These are phyloP conservation scores for Phaeosphaeriaceae sp. DNA, from an alignment of 2,329 filamentous ascomycete species.

Conservation along the genomic window DNA sequence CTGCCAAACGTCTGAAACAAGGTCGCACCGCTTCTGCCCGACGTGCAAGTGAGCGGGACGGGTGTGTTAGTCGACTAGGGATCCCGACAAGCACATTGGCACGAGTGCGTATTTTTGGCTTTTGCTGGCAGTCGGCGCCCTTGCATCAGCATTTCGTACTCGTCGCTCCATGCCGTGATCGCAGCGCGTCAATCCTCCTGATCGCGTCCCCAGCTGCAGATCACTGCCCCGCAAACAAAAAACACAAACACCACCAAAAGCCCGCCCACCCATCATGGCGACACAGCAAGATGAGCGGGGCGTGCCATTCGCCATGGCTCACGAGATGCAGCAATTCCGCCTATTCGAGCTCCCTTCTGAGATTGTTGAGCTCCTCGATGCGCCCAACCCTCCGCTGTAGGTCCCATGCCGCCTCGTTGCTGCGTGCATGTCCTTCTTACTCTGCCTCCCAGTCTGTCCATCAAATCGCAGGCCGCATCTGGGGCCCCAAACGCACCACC, in stretches of 20 bases:
- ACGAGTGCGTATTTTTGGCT: slow-evolving; percentile 29
- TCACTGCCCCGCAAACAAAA: slow-evolving; percentile 31
- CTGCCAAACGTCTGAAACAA: slow-evolving; percentile 26
- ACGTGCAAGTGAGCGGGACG: slow-evolving; percentile 17
- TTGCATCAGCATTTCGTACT: slow-evolving; percentile 13
- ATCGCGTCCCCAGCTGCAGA: slow-evolving; percentile 19
- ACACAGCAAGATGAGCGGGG: slow-evolving; percentile 51
- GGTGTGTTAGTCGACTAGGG: background rate
- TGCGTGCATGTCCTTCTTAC: slow-evolving; percentile 31
- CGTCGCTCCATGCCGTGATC: slow-evolving; percentile 6
- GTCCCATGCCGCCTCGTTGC: slow-evolving; percentile 30
- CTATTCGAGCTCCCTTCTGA: slow-evolving; percentile 69
- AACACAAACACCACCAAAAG: slow-evolving; percentile 13
- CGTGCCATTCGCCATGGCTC: slow-evolving; percentile 54
- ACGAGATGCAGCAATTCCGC: slow-evolving; percentile 62
- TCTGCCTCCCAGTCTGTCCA: slow-evolving; percentile 39
- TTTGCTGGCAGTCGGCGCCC: slow-evolving; percentile 11
- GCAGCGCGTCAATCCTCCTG: background rate
- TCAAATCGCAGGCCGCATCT: slow-evolving; percentile 42
- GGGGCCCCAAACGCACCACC: slow-evolving; percentile 35
- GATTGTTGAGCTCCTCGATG: slow-evolving; percentile 61
- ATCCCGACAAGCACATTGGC: background rate
- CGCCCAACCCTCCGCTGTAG: slow-evolving; percentile 54
- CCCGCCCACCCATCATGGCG: slow-evolving; percentile 42
- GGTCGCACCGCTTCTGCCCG: slow-evolving; percentile 23